Evolutionary conservation across 306 rosid genomes (phyloP).

Genomic region (Crotalaria pallida): DNA sequence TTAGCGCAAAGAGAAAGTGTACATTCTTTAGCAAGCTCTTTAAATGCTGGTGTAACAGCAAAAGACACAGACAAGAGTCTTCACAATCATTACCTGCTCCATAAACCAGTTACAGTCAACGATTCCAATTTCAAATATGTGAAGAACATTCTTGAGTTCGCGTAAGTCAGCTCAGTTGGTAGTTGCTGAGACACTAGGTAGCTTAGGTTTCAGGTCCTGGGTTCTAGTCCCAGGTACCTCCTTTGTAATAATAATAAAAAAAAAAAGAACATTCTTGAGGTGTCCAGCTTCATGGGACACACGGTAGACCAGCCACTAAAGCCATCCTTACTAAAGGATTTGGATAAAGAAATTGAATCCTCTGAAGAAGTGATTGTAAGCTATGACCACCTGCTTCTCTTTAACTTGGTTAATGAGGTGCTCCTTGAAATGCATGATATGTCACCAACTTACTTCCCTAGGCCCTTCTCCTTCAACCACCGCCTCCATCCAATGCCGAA

Average conservation of each 20-base stretch:
- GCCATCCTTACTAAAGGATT: conserved; percentile 40
- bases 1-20: conserved; percentile 7
- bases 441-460: conserved; percentile 59
- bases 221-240: no score
- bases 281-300: conserved; percentile 50
- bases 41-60: neutral
- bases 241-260: no score
- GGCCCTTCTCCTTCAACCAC: conserved; percentile 39
- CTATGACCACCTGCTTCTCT: conserved; percentile 53
- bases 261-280: conserved; percentile 52
- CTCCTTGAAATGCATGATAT: conserved; percentile 48
- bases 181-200: no score
- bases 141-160: conserved; percentile 53
- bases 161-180: no score
- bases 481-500: conserved; percentile 42
- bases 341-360: conserved; percentile 47
- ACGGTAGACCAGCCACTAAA: conserved; percentile 48
- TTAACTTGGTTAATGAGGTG: conserved; percentile 59
- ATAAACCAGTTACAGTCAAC: conserved; percentile 19
- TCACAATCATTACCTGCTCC: neutral
- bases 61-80: conserved; percentile 16
- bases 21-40: conserved; percentile 11
- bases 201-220: no score
- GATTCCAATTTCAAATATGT: conserved; percentile 53
- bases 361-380: conserved; percentile 19